phyloP scores from a whole-genome alignment of 768 basidiomycete species.

The Fistulinella prunicolor region DNA sequence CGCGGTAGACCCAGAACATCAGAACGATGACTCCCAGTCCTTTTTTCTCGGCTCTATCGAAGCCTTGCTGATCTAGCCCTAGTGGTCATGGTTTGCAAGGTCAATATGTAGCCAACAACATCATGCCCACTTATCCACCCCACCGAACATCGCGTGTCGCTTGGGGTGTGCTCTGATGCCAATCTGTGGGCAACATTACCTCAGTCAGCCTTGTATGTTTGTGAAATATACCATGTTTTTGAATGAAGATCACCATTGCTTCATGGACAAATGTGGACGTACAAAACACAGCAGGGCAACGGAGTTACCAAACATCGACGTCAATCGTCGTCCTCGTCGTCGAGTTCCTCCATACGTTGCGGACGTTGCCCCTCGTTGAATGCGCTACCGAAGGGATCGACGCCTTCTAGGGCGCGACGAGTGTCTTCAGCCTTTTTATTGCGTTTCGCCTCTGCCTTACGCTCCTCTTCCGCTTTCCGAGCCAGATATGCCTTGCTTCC shows the following conservation, averaged over 20 bases:
- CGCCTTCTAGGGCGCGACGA: constrained; percentile 43
- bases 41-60: constrained; percentile 54
- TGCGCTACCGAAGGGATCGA: constrained; percentile 71
- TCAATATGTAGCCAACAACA: constrained; percentile 63
- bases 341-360: constrained; percentile 35
- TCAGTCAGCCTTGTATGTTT: constrained; percentile 2
- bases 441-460: constrained; percentile 65
- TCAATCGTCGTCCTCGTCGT: constrained; percentile 54
- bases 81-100: constrained; percentile 45
- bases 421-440: constrained; percentile 54
- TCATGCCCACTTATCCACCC: constrained; percentile 21
- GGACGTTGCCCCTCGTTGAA: constrained; percentile 36
- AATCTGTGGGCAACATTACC: constrained; percentile 25
- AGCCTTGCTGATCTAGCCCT: constrained; percentile 44
- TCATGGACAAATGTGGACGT: no score
- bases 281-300: no score
- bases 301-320: no score
- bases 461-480: constrained; percentile 70
- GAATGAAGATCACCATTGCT: no score
- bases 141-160: constrained; percentile 21
- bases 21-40: no score
- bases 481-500: constrained; percentile 82
- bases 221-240: not conserved
- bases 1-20: no score
- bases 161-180: constrained; percentile 16